Base-by-base conservation (phyloP, 768 basidiomycete species). In the Kwoniella mangroviensis region DNA sequence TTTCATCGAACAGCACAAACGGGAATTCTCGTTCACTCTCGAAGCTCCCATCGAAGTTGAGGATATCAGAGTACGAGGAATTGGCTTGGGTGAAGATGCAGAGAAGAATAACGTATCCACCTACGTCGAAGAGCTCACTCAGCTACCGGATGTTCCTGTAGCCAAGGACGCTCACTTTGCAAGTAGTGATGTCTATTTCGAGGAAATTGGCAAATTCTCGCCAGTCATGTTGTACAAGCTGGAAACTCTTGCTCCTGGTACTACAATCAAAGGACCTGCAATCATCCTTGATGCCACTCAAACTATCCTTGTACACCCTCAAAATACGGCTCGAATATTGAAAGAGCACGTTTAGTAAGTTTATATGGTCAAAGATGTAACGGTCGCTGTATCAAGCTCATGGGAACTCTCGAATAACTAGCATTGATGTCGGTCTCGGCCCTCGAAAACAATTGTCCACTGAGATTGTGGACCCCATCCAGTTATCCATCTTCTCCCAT, bases 231-330 rank as follows among this genome's bases (percentile, higher is more conserved):
- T 72, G 34, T 76, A 71, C 65, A 58, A 65, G 49, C 72, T 72
- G 12, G 62, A 49, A 34, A 52, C 61, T n/a, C 69, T 74, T n/a
- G 42, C 49, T 2, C 72, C 74, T 24, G 74, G 74, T 0, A 71
- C 72, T 4, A 54, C 62, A 15, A 13, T 41, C 28, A 45, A 87
- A 55, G 96, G 95, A 6, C 94, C 96, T 9, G 93, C 93, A 52
- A 90, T 98, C 88, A 90, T 98, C 70, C 92, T 97, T 75, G 95
- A 98, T 83, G 86, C 92, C 72, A 98, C 95, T 21, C 96, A 97
- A 85, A 97, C 95, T 26, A 93, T 98, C 72, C 91, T 98, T 40
- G 83, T 98, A 2, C 88, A 93, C 22, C 91, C 92, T 3, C 22
- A 61, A 17, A 74, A 74, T 49, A 72, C 67, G 13, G 73, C 73